phyloP scores from a whole-genome alignment of 2,329 filamentous ascomycete species.

The Colletotrichum sp. region DNA sequence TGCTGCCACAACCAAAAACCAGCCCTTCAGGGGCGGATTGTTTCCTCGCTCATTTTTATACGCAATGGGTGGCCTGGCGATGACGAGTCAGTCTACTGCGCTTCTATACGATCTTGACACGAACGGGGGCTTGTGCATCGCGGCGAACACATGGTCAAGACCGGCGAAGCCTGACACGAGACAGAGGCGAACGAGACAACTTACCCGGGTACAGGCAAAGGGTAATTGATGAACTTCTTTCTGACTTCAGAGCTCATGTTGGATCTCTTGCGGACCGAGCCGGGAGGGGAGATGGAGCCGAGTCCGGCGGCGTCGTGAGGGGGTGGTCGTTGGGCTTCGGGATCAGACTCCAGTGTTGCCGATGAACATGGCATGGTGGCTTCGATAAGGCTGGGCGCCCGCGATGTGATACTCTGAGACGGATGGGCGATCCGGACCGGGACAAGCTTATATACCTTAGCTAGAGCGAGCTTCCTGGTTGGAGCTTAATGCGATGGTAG shows the following conservation, averaged over 20 bases:
- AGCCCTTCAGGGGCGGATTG: slow-evolving; percentile 64
- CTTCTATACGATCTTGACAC: not conserved
- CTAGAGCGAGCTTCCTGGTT: not conserved
- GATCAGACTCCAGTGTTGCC: not conserved
- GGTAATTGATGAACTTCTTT: slow-evolving; percentile 38
- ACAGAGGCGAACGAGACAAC: slow-evolving; percentile 10
- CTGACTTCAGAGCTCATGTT: slow-evolving; percentile 16
- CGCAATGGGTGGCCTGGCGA: slow-evolving; percentile 38
- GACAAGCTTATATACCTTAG: slow-evolving; percentile 18
- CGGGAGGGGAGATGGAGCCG: not conserved
- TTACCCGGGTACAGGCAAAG: slow-evolving; percentile 37
- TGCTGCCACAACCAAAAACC: slow-evolving; percentile 55
- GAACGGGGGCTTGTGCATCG: not conserved
- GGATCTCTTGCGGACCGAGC: not conserved
- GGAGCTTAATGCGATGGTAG: not conserved
- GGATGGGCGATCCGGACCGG: not conserved
- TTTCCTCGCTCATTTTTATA: slow-evolving; percentile 51
- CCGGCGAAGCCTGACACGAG: not conserved
- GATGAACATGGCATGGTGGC: not conserved
- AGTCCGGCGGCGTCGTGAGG: not conserved
- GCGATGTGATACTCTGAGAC: not conserved
- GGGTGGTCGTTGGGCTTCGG: not conserved
- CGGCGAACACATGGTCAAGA: not conserved
- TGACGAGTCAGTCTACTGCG: not conserved
- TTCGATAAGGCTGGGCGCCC: not conserved